These are phyloP conservation scores for Geotrichum reessii DNA, from an alignment of 1,139 yeast genomes.

Conservation along the genomic window DNA sequence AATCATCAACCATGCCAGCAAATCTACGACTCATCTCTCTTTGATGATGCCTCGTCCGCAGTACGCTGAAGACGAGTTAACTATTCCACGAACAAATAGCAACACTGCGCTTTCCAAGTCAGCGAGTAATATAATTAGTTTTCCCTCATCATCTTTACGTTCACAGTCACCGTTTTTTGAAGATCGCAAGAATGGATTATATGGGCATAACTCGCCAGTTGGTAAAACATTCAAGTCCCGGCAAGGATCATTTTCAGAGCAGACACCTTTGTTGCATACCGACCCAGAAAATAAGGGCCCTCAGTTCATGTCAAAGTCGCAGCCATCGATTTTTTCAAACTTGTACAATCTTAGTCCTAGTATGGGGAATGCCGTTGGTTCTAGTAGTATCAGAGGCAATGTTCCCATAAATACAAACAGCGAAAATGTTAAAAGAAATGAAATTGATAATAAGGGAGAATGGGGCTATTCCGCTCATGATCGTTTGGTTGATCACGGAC, in stretches of 20 bases:
- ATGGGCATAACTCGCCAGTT: neutral
- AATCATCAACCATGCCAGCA: neutral
- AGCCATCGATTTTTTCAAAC: conserved; percentile 7
- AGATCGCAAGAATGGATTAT: neutral
- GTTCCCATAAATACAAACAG: neutral
- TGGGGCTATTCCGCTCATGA: conserved; percentile 13
- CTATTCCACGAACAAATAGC: neutral
- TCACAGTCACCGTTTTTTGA: conserved; percentile 1
- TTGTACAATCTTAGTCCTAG: neutral
- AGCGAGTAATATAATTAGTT: neutral
- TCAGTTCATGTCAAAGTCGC: neutral
- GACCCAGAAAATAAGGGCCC: neutral
- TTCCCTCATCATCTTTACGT: neutral
- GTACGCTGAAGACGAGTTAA: neutral
- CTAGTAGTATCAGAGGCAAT: neutral
- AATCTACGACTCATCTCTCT: neutral
- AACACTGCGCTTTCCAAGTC: neutral
- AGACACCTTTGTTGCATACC: conserved; percentile 8
- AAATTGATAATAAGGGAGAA: neutral
- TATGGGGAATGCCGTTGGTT: neutral
- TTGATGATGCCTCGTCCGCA: neutral
- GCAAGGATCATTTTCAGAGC: conserved; percentile 6
- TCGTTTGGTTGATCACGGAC: conserved; percentile 14
- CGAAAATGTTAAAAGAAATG: neutral
- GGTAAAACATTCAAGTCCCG: conserved; percentile 1